Evolutionary conservation across 192 early-diverging fungal species (phyloP), one percentile per base, ranked within the genome.

Genomic region (Spinellus fusiger): DNA sequence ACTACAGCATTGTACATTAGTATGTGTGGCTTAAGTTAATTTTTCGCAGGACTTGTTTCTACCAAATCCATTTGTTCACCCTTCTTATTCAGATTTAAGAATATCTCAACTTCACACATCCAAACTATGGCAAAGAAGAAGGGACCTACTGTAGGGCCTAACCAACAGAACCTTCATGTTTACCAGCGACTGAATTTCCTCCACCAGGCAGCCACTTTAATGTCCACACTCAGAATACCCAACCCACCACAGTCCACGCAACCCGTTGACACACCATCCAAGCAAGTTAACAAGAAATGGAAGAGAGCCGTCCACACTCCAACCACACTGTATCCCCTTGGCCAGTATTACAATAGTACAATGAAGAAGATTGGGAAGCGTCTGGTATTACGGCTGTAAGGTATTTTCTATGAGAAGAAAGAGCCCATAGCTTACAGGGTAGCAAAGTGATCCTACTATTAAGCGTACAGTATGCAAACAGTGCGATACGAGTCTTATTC

Each of bases 181-280:
- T 85, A 76, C 72, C 82, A 85, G 38, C 75, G 84, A 15, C 80
- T 87, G 78, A 84, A 84, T 61, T 85, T 84, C 57, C 61, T 87
- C 18, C 77, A 87, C 53, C 84, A 85, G 47, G 85, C 85, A 10
- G 80, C 84, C 1, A 66, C 69, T 29, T 72, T 80, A 26, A 75
- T 87, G 80, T 69, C 83, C n/a, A 74, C 69, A 16, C 59, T 77
- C 38, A 49, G 54, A 10, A 29, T 26, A n/a, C 40, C 66, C 3
- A 71, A 54, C 2, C 49, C 28, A n/a, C 65, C 61, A 40, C 58
- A 10, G n/a, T n/a, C n/a, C n/a, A n/a, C n/a, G n/a, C n/a, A n/a
- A 16, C 34, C 37, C 23, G 3, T 5, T 25, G 37, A 57, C 16
- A 10, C 50, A 49, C 26, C 29, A 34, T 57, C 16, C n/a, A 46